Evolutionary conservation across 1,139 yeast genomes (phyloP), one percentile per base, ranked within the genome.

Genomic region (Debaryomyces robertsiae): DNA sequence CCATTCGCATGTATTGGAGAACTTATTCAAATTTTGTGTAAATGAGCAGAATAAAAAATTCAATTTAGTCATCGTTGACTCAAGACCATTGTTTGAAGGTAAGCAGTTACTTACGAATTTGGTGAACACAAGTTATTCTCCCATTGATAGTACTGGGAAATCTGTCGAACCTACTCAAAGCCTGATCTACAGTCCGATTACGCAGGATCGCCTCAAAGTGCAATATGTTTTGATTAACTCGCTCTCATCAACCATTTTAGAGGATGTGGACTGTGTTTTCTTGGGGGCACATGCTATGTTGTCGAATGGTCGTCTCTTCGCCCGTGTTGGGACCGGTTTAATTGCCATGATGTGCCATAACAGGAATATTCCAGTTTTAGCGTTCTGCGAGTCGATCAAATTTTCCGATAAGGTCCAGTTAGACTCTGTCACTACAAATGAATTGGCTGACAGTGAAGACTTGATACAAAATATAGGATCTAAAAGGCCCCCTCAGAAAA

Each of bases 261-360:
- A 86, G 50, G 75, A 70, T 40, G 94, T 93, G 19, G 94, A 93
- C 53, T 85, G 87, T 49, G 96, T 93, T 4, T 85, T 94, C 61
- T 70, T 94, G 31, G 98, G 98, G 9, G 98, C 98, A 0, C 98
- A 93, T 60, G 95, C 98, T 27, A 91, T 94, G 88, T 74, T 93
- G 44, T 89, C 97, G 10, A 94, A 94, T 58, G 98, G 98, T 1
- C 81, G 91, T 60, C 74, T 94, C 44, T 90, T 88, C 59, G 86
- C 97, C 2, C 77, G 99, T 47, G 97, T 90, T 13, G 99, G 99
- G 13, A 85, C 97, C 11, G 97, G 97, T 2, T 73, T 91, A 65
- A 80, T 94, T 36, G 95, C 98, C 7, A 87, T 91, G 87, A 81
- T 88, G 69, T 90, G 96, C 30, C 84, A 86, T 52, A 80, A 87